These are phyloP conservation scores for Breynia disticha DNA, from an alignment of 441 rosid genomes.

Conservation along the genomic window DNA sequence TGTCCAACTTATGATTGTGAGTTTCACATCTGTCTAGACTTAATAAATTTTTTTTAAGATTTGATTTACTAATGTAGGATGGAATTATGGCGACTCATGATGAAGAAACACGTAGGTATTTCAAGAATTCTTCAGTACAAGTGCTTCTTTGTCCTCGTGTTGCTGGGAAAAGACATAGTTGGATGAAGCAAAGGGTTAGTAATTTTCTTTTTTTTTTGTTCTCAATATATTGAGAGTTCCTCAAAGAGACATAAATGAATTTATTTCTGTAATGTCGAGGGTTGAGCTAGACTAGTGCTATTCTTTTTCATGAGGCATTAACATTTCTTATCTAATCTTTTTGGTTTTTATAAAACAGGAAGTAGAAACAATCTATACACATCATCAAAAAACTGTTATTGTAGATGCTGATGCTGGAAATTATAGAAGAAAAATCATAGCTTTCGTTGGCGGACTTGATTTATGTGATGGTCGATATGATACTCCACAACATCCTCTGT, in stretches of 20 bases:
- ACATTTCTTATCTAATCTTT: background rate
- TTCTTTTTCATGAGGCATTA: too few relatives aligned
- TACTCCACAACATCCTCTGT: slow-evolving; percentile 77
- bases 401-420: slow-evolving; percentile 81
- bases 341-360: slow-evolving; percentile 37
- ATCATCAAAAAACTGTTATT: slow-evolving; percentile 86
- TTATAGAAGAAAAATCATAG: slow-evolving; percentile 64
- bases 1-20: too few relatives aligned
- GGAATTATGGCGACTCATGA: slow-evolving; percentile 88
- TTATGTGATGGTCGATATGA: slow-evolving; percentile 94
- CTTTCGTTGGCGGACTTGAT: slow-evolving; percentile 91
- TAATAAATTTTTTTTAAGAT: background rate
- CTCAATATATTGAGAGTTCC: background rate
- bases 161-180: slow-evolving; percentile 69
- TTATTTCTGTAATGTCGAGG: too few relatives aligned
- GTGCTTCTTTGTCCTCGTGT: slow-evolving; percentile 76
- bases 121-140: slow-evolving; percentile 80
- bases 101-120: slow-evolving; percentile 71
- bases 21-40: too few relatives aligned
- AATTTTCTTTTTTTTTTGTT: background rate
- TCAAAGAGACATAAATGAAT: too few relatives aligned
- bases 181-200: slow-evolving; percentile 69
- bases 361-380: slow-evolving; percentile 82
- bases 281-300: too few relatives aligned
- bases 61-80: slow-evolving; percentile 39